phyloP scores from a whole-genome alignment of 305 asterid species.

The Fraxinus xanthoxyloides region DNA sequence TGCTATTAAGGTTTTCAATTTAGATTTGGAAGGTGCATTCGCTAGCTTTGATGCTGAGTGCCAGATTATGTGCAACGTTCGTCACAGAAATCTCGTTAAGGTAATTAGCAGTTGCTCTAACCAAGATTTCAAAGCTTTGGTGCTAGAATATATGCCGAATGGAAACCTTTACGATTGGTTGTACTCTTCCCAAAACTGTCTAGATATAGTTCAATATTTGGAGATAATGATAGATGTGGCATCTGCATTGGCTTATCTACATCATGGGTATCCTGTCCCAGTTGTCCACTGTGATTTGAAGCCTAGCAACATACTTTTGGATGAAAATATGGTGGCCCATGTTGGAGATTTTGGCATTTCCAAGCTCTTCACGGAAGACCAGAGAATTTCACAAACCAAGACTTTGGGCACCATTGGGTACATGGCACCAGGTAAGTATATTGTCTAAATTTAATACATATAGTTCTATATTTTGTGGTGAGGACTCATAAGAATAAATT shows the following conservation, averaged over 20 bases:
- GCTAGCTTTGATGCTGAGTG: constrained; percentile 20
- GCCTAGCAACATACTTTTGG: constrained; percentile 13
- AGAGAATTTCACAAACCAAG: neutral
- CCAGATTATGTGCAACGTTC: constrained; percentile 10
- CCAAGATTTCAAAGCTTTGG: constrained; percentile 13
- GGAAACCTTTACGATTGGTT: constrained; percentile 16
- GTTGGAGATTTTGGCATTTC: constrained; percentile 14
- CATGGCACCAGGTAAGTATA: constrained; percentile 13
- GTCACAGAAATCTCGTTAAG: constrained; percentile 24
- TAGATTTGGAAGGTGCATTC: constrained; percentile 12
- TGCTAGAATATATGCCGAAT: constrained; percentile 12
- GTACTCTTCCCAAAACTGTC: neutral
- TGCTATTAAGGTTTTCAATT: neutral
- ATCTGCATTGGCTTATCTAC: constrained; percentile 23
- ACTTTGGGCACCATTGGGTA: constrained; percentile 14
- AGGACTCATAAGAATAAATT: neutral
- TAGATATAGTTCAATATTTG: neutral
- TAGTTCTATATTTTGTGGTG: neutral
- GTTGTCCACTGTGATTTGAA: constrained; percentile 22
- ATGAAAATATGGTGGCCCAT: constrained; percentile 5
- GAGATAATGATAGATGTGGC: constrained; percentile 15
- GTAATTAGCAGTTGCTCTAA: constrained; percentile 16
- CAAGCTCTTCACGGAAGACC: constrained; percentile 10
- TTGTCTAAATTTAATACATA: neutral
- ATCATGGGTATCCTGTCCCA: neutral